Percentiles rank a stretch among this genome's conserved stretches.
Evolutionary conservation across 2,329 filamentous ascomycete species (phyloP).

Genomic region (Colletotrichum sp.): DNA sequence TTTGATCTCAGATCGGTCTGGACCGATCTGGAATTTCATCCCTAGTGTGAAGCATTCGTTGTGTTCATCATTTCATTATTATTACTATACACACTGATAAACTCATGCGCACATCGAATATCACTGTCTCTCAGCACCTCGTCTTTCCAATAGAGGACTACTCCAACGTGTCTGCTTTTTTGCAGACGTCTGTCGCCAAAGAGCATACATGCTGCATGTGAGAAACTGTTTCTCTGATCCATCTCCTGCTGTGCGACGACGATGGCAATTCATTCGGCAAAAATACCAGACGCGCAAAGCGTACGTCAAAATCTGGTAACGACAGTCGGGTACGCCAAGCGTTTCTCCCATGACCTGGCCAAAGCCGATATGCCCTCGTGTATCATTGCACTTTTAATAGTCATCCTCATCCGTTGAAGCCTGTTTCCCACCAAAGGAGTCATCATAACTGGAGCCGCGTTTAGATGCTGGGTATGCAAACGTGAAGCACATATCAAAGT

Average conservation of each 20-base stretch:
- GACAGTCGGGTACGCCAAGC: conserved; percentile 10
- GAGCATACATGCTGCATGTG: neutral
- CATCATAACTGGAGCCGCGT: neutral
- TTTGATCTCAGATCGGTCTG: neutral
- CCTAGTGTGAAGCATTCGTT: neutral
- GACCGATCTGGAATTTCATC: too few relatives aligned
- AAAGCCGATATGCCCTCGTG: neutral
- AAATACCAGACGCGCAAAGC: neutral
- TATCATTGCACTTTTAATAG: neutral
- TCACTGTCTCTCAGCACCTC: neutral
- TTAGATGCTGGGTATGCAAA: conserved; percentile 3
- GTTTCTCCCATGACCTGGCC: neutral
- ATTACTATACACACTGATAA: conserved; percentile 21
- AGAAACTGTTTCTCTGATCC: neutral
- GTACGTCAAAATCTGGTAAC: neutral
- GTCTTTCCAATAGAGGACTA: conserved; percentile 8
- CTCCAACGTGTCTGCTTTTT: neutral
- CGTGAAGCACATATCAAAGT: conserved; percentile 12
- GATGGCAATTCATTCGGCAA: neutral
- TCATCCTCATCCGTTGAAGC: neutral
- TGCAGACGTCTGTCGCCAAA: neutral
- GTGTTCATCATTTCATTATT: conserved; percentile 20
- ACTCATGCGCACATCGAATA: neutral
- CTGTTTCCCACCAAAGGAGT: neutral
- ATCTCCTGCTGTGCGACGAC: neutral